Evolutionary conservation across 768 basidiomycete species (phyloP).

Genomic region (Leccinum sublutescens): DNA sequence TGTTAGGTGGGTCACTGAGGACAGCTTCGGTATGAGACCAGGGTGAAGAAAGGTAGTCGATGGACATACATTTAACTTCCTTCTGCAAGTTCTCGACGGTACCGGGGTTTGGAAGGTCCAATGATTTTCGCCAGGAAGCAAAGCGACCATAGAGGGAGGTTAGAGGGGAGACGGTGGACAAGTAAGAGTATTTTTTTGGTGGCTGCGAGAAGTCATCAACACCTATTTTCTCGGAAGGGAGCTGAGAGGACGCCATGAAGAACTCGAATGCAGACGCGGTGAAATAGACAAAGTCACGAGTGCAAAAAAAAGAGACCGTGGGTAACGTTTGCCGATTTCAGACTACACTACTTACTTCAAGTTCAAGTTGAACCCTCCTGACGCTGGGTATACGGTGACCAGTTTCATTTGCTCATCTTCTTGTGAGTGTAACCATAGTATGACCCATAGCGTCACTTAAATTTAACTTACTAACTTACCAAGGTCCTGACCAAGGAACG

Average conservation of each 20-base stretch:
- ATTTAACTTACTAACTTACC: no score
- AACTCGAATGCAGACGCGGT: slow-evolving; percentile 12
- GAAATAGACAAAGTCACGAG: slow-evolving; percentile 22
- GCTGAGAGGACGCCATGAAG: slow-evolving; percentile 46
- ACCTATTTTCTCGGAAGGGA: slow-evolving; percentile 41
- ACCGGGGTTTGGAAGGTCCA: slow-evolving; percentile 89
- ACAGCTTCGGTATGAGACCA: not conserved
- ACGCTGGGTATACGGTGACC: no score
- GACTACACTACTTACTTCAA: not conserved
- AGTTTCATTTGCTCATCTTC: no score
- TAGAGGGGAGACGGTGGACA: slow-evolving; percentile 48
- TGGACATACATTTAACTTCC: slow-evolving; percentile 79
- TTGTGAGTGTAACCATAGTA: no score
- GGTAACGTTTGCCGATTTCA: slow-evolving; percentile 19
- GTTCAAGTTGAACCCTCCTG: no score
- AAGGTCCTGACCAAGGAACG: not conserved
- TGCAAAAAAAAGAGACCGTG: slow-evolving; percentile 36
- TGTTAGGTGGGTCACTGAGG: slow-evolving; percentile 79
- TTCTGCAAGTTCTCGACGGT: slow-evolving; percentile 89
- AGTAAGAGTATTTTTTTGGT: slow-evolving; percentile 39
- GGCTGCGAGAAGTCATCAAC: slow-evolving; percentile 36
- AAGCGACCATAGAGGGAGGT: slow-evolving; percentile 69
- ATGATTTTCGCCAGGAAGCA: slow-evolving; percentile 74
- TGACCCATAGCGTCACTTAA: no score
- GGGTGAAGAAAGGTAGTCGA: slow-evolving; percentile 4